Percentiles rank a stretch among this genome's conserved stretches.
Evolutionary conservation across 2,329 filamentous ascomycete genomes (phyloP).

Genomic region (Rhynchosporium agropyri): DNA sequence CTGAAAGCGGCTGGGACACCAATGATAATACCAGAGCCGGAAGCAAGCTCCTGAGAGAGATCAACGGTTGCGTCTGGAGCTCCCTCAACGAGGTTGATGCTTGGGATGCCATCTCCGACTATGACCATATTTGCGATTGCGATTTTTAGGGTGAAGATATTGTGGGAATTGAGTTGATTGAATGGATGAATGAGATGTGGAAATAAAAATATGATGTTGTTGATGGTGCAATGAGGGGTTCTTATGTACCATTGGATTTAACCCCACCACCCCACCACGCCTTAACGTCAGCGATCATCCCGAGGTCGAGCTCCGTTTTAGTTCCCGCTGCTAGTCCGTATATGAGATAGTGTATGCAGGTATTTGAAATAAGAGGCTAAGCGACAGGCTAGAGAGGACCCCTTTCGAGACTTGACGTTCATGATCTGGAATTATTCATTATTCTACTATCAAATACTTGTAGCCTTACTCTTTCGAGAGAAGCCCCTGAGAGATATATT

Average conservation of each 20-base stretch:
- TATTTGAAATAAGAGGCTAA: conserved; percentile 17
- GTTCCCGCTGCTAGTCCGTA: conserved; percentile 10
- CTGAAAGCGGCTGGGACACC: conserved; percentile 82
- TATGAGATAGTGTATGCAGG: background rate
- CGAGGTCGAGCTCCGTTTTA: conserved; percentile 6
- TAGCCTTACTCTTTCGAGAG: background rate
- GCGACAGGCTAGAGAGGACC: background rate
- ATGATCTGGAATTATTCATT: background rate
- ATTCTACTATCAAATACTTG: background rate
- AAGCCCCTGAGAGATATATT: no score
- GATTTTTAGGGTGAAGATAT: conserved; percentile 43
- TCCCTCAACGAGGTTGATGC: conserved; percentile 75
- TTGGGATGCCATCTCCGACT: conserved; percentile 78
- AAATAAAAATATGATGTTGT: background rate
- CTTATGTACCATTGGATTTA: background rate
- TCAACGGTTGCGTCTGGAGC: conserved; percentile 90
- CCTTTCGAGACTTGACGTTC: background rate
- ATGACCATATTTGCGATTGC: conserved; percentile 51
- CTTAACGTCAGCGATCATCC: conserved; percentile 3
- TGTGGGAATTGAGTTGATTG: background rate
- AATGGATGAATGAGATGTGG: background rate
- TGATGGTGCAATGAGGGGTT: conserved; percentile 17
- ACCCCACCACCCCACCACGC: conserved; percentile 10
- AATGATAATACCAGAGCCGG: conserved; percentile 77
- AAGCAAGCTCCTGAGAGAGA: conserved; percentile 69